Conservation (phyloP, 805 yeast species). For the Ogataea philodendri region DNA sequence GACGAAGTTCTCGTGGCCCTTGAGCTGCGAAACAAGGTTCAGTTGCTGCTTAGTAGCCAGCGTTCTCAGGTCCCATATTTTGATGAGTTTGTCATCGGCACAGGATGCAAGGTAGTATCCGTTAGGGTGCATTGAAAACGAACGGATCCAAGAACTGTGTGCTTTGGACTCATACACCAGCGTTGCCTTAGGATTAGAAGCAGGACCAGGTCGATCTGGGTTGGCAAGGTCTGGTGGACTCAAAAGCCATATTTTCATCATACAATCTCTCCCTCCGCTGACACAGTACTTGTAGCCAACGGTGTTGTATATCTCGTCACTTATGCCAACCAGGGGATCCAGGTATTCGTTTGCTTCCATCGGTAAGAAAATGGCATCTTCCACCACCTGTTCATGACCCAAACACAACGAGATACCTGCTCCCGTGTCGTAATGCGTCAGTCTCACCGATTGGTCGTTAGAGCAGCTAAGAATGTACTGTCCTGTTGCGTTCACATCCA, state of each 20-base stretch:
- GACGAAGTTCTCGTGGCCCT: conserved; percentile 74
- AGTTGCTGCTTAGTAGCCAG: conserved; percentile 28
- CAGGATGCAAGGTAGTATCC: conserved; percentile 69
- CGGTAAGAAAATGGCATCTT: conserved; percentile 68
- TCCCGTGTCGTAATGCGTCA: conserved; percentile 64
- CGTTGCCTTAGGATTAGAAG: conserved; percentile 59
- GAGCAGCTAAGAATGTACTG: conserved; percentile 70
- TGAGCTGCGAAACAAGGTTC: conserved; percentile 35
- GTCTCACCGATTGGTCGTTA: conserved; percentile 70
- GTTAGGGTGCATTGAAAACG: conserved; percentile 68
- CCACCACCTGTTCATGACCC: conserved; percentile 85
- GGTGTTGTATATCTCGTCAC: conserved; percentile 29
- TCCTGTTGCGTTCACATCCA: conserved; percentile 50
- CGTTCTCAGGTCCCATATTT: conserved; percentile 68
- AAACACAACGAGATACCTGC: conserved; percentile 63
- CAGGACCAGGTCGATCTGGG: conserved; percentile 39
- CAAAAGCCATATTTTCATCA: conserved; percentile 72
- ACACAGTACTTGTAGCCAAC: conserved; percentile 71
- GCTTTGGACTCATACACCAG: conserved; percentile 59
- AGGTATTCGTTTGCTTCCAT: conserved; percentile 43
- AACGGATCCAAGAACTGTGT: conserved; percentile 85
- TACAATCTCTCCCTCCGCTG: conserved; percentile 77
- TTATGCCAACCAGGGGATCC: conserved; percentile 39
- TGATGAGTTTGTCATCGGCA: conserved; percentile 75
- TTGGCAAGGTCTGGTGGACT: conserved; percentile 62